Evolutionary conservation across 2,329 filamentous ascomycete species (phyloP), one percentile per base, ranked within the genome.

Genomic region (Claviceps humidiphila): DNA sequence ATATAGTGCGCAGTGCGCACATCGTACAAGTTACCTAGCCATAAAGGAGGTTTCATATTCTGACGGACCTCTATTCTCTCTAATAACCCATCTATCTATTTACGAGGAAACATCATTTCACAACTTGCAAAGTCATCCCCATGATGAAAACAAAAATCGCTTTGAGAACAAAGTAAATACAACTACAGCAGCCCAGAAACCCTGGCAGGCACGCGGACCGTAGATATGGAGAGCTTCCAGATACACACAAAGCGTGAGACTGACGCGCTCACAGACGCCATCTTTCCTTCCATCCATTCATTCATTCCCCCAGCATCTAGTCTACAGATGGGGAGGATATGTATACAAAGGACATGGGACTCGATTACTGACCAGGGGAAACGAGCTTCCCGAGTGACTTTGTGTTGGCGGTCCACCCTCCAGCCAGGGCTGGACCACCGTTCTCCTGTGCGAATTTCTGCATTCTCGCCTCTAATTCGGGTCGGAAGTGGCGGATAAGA

Each of bases 401-500:
- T 54, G 89, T 74, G 67, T 87, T 77, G 57, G 86, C 85, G 58
- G 80, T 74, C 91, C 90, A 96, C 54, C 93, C 93, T 67, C 93
- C 93, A 58, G 88, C 90, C 64, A 90, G 75, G 45, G 88, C 77
- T 63, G 81, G 70, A 39, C 87, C 87, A 56, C 88, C 88, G 56
- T 80, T 71, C 73, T 85, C 77, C 65, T 82, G 69, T 20, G 87
- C 80, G 66, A 87, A 93, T 61, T 88, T 81, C 67, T 82, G 78
- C 78, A 98, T 94, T 61, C 91, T 82, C 50, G 84, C 87, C 78
- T 97, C 90, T 50, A 98, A 77, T 74, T 98, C 90, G 45, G 91
- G 93, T 63, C 93, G 82, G 80, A 98, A 98, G 74, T 98, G 93
- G 64, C 93, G 85, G 71, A 98, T 98, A 55, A 98, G 80, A 69